Evolutionary conservation across 805 yeast species (phyloP), one percentile per base, ranked within the genome.

Genomic region (Candida montana): DNA sequence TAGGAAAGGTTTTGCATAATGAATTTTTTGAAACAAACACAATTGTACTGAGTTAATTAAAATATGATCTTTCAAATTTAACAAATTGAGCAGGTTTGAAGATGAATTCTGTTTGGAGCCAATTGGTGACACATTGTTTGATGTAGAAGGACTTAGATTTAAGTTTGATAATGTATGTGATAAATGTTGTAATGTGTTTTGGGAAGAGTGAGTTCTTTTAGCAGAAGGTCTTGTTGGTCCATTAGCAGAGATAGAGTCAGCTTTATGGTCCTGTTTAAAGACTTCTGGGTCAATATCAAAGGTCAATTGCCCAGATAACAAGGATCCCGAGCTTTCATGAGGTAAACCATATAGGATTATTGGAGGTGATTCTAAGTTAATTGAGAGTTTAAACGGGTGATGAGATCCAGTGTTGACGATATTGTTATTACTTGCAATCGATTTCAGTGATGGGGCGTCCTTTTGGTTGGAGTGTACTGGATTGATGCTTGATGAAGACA

Each of bases 361-460:
- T 0, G 99, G 99, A 1, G 98, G 98, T 2, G 95, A 82, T 58
- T 93, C 99, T 18, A 93, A 67, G 30, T 71, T 70, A 27, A 90
- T 71, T 1, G 79, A 58, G 11, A 86, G 61, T 27, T 72, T 67
- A 27, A 74, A 60, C 1, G 75, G 74, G 29, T 60, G 63, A 5
- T 46, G 45, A 1, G 41, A 28, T 6, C 46, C 50, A n/a, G 49
- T 44, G 33, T 51, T 47, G 26, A 44, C 53, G 23, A 51, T 42
- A 42, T 51, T 53, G 48, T 50, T 52, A 35, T 33, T 44, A 33
- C 21, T 33, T 8, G 39, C 12, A 11, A 40, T 8, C 10, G 20
- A 23, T 6, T 26, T 37, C 3, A 40, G 30, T 5, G 24, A 31
- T 17, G 13, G 19, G 15, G 23, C 27, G 29, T 26, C 35, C 18